These are phyloP conservation scores for Penicillium daleae DNA, from an alignment of 495 filamentous ascomycete species.

Conservation along the genomic window DNA sequence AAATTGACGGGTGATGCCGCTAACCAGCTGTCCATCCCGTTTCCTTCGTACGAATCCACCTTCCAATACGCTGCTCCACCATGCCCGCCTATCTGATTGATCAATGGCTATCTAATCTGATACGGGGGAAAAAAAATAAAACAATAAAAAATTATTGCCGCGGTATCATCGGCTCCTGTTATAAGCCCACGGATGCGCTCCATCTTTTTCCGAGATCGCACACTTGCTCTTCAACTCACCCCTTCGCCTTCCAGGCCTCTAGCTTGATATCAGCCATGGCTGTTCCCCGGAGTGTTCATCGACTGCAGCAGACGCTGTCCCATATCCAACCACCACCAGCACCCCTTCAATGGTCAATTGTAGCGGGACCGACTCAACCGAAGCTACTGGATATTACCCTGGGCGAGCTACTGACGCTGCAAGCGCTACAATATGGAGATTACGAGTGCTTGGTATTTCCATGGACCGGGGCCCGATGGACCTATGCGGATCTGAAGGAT, in stretches of 20 bases:
- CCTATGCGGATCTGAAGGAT: slow-evolving; percentile 64
- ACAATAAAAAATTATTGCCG: slow-evolving; percentile 6
- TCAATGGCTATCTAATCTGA: slow-evolving; percentile 11
- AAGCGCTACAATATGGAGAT: slow-evolving; percentile 61
- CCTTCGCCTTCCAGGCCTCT: background rate
- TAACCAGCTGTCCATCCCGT: background rate
- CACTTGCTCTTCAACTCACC: slow-evolving; percentile 17
- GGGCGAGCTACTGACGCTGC: slow-evolving; percentile 62
- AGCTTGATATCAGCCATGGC: slow-evolving; percentile 29
- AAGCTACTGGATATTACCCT: slow-evolving; percentile 64
- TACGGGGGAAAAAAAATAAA: background rate
- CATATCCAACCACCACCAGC: slow-evolving; percentile 32
- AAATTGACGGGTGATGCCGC: background rate
- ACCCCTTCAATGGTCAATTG: slow-evolving; percentile 48
- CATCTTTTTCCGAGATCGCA: slow-evolving; percentile 3
- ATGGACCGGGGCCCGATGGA: slow-evolving; percentile 69
- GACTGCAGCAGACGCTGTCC: slow-evolving; percentile 45
- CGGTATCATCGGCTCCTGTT: slow-evolving; percentile 6
- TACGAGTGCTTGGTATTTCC: slow-evolving; percentile 66
- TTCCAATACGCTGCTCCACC: slow-evolving; percentile 1
- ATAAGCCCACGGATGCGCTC: slow-evolving; percentile 7
- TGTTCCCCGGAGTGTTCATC: slow-evolving; percentile 33
- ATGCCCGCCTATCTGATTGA: slow-evolving; percentile 9
- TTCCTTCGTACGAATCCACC: background rate
- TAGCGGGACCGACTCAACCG: slow-evolving; percentile 63